Evolutionary conservation across 2,329 filamentous ascomycete species (phyloP).

Genomic region (Tolypocladium paradoxum): DNA sequence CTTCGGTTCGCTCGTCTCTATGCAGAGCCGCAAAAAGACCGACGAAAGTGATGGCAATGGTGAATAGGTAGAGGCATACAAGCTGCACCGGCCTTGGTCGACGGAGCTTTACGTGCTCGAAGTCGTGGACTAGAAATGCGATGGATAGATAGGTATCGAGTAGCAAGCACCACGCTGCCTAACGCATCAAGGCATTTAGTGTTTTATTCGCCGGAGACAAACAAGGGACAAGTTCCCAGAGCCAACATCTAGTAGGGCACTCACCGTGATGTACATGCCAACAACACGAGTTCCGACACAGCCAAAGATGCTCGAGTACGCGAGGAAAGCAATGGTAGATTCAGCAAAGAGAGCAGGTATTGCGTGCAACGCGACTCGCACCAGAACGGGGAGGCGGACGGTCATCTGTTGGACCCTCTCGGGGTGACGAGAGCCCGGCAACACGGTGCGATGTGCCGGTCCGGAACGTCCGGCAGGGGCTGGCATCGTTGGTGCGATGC

Average conservation of each 20-base stretch:
- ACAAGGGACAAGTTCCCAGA: too few species aligned
- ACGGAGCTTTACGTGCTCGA: background rate
- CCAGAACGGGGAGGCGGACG: background rate
- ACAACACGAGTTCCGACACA: background rate
- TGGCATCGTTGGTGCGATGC: too few species aligned
- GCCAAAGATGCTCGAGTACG: background rate
- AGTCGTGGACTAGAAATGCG: background rate
- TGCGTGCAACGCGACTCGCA: background rate
- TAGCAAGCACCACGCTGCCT: background rate
- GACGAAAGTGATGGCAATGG: background rate
- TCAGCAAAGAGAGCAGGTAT: background rate
- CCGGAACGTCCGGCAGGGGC: too few species aligned
- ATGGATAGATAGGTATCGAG: background rate
- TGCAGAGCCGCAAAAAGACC: background rate
- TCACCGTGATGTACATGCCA: background rate
- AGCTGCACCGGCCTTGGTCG: background rate
- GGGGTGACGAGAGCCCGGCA: too few species aligned
- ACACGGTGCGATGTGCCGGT: too few species aligned
- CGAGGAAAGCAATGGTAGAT: background rate
- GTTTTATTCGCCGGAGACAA: too few species aligned
- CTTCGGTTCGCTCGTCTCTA: too few species aligned
- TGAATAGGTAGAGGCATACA: background rate
- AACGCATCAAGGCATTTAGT: too few species aligned
- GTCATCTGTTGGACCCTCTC: background rate
- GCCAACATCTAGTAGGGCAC: background rate